Evolutionary conservation across 257 asterid species (phyloP).

Genomic region (Voacanga thouarsii): DNA sequence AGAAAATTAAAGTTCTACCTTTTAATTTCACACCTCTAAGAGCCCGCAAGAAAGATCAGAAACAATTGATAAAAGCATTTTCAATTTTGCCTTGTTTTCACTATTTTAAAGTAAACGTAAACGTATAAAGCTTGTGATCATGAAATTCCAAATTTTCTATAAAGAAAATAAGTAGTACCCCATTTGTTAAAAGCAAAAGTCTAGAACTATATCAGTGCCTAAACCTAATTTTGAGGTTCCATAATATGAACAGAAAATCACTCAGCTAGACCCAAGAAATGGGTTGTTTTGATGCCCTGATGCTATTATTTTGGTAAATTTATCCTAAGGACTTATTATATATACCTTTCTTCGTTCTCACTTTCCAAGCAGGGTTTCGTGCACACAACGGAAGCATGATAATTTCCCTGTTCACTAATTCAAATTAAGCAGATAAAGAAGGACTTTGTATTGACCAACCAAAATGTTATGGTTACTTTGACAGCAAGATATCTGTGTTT

Average conservation of each 20-base stretch:
- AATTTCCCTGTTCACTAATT: background rate
- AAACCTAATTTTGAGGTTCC: background rate
- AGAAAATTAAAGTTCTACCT: background rate
- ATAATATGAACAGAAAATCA: background rate
- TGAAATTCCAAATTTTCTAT: background rate
- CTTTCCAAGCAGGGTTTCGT: conserved; percentile 27
- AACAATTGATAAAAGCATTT: background rate
- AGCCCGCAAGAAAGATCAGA: background rate
- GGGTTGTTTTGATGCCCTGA: background rate
- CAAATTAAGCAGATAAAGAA: background rate
- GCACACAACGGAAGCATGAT: background rate
- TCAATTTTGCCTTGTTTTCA: background rate
- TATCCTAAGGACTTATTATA: conserved; percentile 23
- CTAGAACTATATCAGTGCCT: too few species aligned
- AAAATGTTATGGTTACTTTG: background rate
- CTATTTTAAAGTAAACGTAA: background rate
- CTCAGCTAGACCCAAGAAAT: background rate
- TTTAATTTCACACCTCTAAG: conserved; percentile 1
- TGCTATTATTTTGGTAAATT: background rate
- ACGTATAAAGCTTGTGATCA: background rate
- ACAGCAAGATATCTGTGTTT: background rate
- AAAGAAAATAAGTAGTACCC: background rate
- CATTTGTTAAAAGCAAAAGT: too few species aligned
- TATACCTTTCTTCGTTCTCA: conserved; percentile 59
- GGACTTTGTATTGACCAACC: background rate